These are phyloP conservation scores for Alternaria gaisen DNA, from an alignment of 2,329 filamentous ascomycete species.

Conservation along the genomic window DNA sequence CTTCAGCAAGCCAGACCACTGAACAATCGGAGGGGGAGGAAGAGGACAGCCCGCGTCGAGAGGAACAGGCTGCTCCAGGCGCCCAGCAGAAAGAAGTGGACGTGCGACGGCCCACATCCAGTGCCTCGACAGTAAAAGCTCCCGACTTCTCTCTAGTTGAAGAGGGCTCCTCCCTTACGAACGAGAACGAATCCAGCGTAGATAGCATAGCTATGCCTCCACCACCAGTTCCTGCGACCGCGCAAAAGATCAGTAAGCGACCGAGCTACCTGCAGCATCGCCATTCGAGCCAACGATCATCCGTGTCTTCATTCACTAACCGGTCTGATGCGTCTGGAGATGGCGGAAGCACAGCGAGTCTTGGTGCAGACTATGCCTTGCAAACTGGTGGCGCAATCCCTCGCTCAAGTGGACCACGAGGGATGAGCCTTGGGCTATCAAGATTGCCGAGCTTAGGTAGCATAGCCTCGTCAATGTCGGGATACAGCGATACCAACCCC, in stretches of 20 bases:
- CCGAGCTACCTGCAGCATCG: conserved; percentile 66
- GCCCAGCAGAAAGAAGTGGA: conserved; percentile 31
- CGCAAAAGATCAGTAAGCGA: conserved; percentile 51
- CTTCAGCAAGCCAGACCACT: conserved; percentile 11
- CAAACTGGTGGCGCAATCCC: conserved; percentile 82
- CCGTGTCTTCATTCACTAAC: conserved; percentile 64
- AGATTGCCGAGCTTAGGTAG: conserved; percentile 88
- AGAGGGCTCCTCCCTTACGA: conserved; percentile 39
- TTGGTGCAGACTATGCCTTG: conserved; percentile 81
- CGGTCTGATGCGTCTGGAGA: conserved; percentile 66
- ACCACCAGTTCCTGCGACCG: conserved; percentile 31
- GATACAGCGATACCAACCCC: conserved; percentile 58
- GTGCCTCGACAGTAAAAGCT: conserved; percentile 52
- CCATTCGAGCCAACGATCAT: conserved; percentile 66
- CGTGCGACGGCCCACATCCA: conserved; percentile 46
- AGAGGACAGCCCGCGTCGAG: conserved; percentile 1
- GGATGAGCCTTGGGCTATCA: conserved; percentile 67
- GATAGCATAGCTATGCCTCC: conserved; percentile 36
- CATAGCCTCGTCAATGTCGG: conserved; percentile 78
- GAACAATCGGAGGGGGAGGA: conserved; percentile 10
- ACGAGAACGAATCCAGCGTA: conserved; percentile 41
- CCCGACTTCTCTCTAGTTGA: conserved; percentile 45
- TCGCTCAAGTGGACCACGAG: conserved; percentile 45
- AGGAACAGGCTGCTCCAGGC: conserved; percentile 16
- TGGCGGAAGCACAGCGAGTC: conserved; percentile 75